Evolutionary conservation across 768 basidiomycete species (phyloP).

Genomic region (Phylloporus sp.): DNA sequence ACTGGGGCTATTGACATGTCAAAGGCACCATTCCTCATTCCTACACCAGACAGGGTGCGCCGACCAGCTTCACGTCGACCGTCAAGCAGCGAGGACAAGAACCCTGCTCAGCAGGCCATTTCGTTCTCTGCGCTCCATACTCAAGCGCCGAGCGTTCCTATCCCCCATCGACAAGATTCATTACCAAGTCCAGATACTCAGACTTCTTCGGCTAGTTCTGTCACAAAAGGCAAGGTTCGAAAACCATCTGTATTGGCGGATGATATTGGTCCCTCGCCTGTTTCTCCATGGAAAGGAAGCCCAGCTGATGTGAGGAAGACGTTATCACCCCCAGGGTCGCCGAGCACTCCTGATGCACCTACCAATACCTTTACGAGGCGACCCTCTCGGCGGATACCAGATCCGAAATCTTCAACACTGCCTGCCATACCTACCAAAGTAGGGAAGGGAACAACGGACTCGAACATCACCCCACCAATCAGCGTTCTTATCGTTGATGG

Average conservation of each 20-base stretch:
- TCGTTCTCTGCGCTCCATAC: conserved; percentile 31
- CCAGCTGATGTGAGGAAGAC: conserved; percentile 29
- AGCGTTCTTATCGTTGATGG: conserved; percentile 98
- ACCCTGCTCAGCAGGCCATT: conserved; percentile 18
- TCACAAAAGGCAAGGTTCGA: conserved; percentile 24
- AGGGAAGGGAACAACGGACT: conserved; percentile 50
- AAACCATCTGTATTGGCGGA: conserved; percentile 32
- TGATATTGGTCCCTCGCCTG: conserved; percentile 13
- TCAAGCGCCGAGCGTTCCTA: conserved; percentile 8
- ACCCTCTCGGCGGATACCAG: conserved; percentile 30
- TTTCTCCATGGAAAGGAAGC: conserved; percentile 25
- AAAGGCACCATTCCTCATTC: conserved; percentile 35
- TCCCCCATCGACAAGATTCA: conserved; percentile 24
- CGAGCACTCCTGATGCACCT: conserved; percentile 24
- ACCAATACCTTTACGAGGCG: conserved; percentile 26
- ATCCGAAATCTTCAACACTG: conserved; percentile 26
- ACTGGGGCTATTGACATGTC: conserved; percentile 42
- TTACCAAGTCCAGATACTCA: conserved; percentile 21
- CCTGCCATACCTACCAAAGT: conserved; percentile 40
- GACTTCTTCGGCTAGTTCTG: conserved; percentile 1
- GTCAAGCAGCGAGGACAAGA: conserved; percentile 28
- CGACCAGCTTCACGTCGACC: conserved; percentile 24
- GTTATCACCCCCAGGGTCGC: conserved; percentile 34
- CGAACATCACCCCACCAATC: conserved; percentile 89
- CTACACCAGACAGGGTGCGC: conserved; percentile 27